These are phyloP conservation scores for Aspergillus campestris DNA, from an alignment of 495 filamentous ascomycete species.

Conservation along the genomic window DNA sequence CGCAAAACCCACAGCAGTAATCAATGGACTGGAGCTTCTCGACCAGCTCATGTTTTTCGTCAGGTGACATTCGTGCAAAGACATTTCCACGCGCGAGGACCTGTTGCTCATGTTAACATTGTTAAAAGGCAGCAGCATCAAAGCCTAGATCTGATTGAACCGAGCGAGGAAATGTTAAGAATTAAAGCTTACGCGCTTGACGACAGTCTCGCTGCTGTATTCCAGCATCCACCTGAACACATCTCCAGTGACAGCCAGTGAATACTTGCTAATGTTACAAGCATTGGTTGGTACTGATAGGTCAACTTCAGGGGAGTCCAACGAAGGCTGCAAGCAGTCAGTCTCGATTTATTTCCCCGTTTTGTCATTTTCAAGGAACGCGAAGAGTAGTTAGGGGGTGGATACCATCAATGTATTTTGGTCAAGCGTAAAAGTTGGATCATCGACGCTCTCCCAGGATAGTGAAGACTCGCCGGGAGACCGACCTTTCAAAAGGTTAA, in stretches of 20 bases:
- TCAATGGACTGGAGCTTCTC: slow-evolving; percentile 95
- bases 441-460: slow-evolving; percentile 87
- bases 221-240: slow-evolving; percentile 95
- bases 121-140: too few species aligned
- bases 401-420: slow-evolving; percentile 62
- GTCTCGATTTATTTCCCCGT: too few species aligned
- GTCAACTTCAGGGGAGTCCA: slow-evolving; percentile 60
- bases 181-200: slow-evolving; percentile 50
- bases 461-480: slow-evolving; percentile 59
- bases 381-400: not conserved
- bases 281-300: slow-evolving; percentile 79
- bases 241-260: slow-evolving; percentile 82
- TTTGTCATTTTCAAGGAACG: not conserved
- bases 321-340: slow-evolving; percentile 52
- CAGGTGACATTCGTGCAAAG: slow-evolving; percentile 97
- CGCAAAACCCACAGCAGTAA: slow-evolving; percentile 94
- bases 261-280: slow-evolving; percentile 70
- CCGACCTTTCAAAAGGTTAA: slow-evolving; percentile 36
- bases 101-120: slow-evolving; percentile 20
- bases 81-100: slow-evolving; percentile 90
- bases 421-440: slow-evolving; percentile 66
- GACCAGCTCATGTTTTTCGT: slow-evolving; percentile 97
- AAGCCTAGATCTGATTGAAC: too few species aligned
- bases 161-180: not conserved
- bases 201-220: slow-evolving; percentile 67